Base-by-base conservation (phyloP, 495 filamentous ascomycete genomes). In the Rostrohypoxylon terebratum region DNA sequence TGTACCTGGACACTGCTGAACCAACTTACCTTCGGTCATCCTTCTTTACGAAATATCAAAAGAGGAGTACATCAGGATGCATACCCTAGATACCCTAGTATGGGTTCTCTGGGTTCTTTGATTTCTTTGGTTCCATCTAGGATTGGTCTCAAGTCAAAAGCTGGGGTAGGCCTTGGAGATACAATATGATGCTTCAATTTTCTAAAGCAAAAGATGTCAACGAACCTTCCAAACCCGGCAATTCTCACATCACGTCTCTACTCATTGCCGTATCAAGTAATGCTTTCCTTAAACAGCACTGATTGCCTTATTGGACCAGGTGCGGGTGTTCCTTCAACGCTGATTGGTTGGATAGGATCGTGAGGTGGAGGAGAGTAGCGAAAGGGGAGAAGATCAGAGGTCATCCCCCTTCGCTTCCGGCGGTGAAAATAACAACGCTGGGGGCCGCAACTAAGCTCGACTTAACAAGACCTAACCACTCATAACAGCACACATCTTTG, bases 391-490 rank as follows among this genome's bases (percentile, higher is more conserved):
- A 44, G 64, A 28, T 34, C 54, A 44, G 64, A 40, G 64, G 45
- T 67, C 64, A 67, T 34, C 44, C 64, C 40, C 33, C n/a, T 28
- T 40, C 34, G 20, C 4, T 25, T 58, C 50, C 28, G 55, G 59
- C 16, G 42, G 62, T 70, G 45, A 16, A 11, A 33, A 34, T 60
- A 45, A 23, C 23, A 54, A 20, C 20, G 18, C 47, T 60, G 50
- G 61, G 61, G 54, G 61, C 48, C 34, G 45, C 47, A 51, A 45
- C 61, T 61, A 59, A 54, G 54, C 68, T 65, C 13, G 16, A 60
- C 64, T 60, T 36, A 25, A 54, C 60, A 54, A 64, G 18, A 60
- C 64, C 55, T 36, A 25, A 60, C 68, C 61, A 70, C 44, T 64
- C 20, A 60, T 11, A 42, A 53, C 3, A 45, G 10, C 59, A 59